A percentile compares a stretch with the other conserved stretches of the same genome.
Conservation (phyloP, 2,329 filamentous ascomycete species). For the Epichloe amarillans region DNA sequence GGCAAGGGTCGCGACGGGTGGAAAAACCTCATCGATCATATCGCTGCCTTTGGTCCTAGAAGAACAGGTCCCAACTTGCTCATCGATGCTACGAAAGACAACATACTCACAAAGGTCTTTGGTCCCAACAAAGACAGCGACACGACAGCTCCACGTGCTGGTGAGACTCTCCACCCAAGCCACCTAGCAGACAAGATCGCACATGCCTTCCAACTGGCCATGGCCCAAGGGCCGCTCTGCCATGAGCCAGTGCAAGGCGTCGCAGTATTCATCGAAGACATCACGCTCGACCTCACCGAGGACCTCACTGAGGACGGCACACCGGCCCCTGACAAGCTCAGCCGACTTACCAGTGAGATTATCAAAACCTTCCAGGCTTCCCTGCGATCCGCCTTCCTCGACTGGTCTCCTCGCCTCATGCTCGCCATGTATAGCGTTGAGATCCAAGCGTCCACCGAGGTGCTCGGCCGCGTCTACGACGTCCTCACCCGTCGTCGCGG, state of each 20-base stretch:
- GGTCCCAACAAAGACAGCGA: slow-evolving; percentile 22
- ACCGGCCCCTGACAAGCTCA: slow-evolving; percentile 52
- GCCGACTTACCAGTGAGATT: slow-evolving; percentile 79
- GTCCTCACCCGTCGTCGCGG: slow-evolving; percentile 93
- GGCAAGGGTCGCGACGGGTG: slow-evolving; percentile 63
- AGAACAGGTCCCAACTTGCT: slow-evolving; percentile 79
- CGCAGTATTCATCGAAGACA: slow-evolving; percentile 77
- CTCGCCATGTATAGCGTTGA: slow-evolving; percentile 97
- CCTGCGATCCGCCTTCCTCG: slow-evolving; percentile 77
- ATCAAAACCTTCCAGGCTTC: slow-evolving; percentile 78
- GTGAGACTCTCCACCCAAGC: slow-evolving; percentile 40
- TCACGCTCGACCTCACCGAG: slow-evolving; percentile 45
- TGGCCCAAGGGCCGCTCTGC: slow-evolving; percentile 78
- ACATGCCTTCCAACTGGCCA: slow-evolving; percentile 90
- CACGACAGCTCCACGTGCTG: slow-evolving; percentile 23
- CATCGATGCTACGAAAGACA: slow-evolving; percentile 64
- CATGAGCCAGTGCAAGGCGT: slow-evolving; percentile 87
- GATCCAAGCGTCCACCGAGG: slow-evolving; percentile 92
- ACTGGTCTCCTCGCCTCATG: slow-evolving; percentile 92
- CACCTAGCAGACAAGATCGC: slow-evolving; percentile 82
- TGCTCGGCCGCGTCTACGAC: slow-evolving; percentile 87
- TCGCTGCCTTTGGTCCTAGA: slow-evolving; percentile 81
- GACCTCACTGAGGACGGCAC: slow-evolving; percentile 39
- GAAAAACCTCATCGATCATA: slow-evolving; percentile 63
- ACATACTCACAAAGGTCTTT: slow-evolving; percentile 61